These are phyloP conservation scores for Lactarius indigo DNA, from an alignment of 768 basidiomycete genomes.

Conservation along the genomic window DNA sequence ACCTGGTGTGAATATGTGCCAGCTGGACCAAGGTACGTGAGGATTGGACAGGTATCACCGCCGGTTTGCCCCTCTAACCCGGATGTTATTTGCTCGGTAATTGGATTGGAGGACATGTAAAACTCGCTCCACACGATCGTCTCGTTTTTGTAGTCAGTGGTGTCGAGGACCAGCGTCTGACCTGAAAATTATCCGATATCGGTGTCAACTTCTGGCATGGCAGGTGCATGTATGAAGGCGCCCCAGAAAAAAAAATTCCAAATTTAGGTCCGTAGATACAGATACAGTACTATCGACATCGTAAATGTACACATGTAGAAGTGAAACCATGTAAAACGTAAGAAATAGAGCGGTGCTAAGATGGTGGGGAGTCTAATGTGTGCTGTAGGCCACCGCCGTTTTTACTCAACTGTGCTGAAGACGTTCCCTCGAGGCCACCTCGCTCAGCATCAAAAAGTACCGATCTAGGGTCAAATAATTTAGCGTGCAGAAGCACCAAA, in stretches of 20 bases:
- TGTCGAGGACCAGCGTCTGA: neutral
- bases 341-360: neutral
- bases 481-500: neutral
- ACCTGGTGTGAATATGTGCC: slow-evolving; percentile 74
- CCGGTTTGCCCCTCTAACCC: neutral
- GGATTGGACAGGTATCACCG: slow-evolving; percentile 15
- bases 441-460: slow-evolving; percentile 55
- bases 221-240: neutral
- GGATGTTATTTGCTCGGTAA: neutral
- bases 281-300: neutral
- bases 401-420: neutral
- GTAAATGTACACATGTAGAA: neutral
- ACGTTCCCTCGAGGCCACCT: slow-evolving; percentile 29
- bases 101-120: neutral
- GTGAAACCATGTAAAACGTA: neutral
- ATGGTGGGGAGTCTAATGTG: neutral
- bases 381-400: neutral
- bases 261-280: neutral
- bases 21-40: slow-evolving; percentile 62
- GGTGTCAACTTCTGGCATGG: neutral
- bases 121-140: neutral
- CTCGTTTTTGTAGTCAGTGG: neutral
- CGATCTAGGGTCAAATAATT: slow-evolving; percentile 34
- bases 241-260: neutral
- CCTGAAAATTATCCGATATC: neutral